Evolutionary conservation across 495 filamentous ascomycete species (phyloP), one percentile per base, ranked within the genome.

Genomic region (Lasiosphaeris hirsuta): DNA sequence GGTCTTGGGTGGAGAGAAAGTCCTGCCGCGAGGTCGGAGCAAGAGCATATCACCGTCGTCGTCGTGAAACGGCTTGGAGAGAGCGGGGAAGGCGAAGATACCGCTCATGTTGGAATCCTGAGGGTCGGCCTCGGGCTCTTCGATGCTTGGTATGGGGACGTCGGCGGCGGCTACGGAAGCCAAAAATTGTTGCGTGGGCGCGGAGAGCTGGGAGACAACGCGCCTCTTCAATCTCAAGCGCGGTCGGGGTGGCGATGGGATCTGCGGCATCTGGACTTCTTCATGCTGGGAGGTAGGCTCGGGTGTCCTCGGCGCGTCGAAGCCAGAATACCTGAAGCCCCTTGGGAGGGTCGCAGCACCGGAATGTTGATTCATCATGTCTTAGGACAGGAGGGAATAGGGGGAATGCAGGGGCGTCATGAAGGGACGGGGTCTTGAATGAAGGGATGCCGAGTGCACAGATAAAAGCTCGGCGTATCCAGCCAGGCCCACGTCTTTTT

Each of bases 161-260:
- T 80, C 77, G 54, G 80, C 81, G 36, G 81, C 79, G 42, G 77
- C 81, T 38, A 83, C 80, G 3, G 80, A 82, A 8, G 78, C 80
- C 3, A 83, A 70, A 55, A 83, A 83, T 19, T 82, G 77, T 54
- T 82, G 75, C 4, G 81, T 81, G 0, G 80, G 78, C 15, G 79
- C 79, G 19, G 74, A 65, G 13, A 79, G 65, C 43, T 74, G 75
- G 9, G 72, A 75, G 50, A 71, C 70, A 55, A 73, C 70, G 57
- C 78, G 77, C 59, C 70, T 72, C 66, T 77, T 77, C 43, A 81
- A 53, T 60, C 66, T 74, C 46, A 79, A 63, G 43, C 76, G 75
- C 54, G 74, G 72, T 54, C 70, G 70, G 39, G 71, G 73, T 19
- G 75, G 69, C 36, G 76, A 75, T 30, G 73, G 74, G 17, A 72